Conservation (phyloP, 257 asterid species). For the Cynanchum wilfordii region DNA sequence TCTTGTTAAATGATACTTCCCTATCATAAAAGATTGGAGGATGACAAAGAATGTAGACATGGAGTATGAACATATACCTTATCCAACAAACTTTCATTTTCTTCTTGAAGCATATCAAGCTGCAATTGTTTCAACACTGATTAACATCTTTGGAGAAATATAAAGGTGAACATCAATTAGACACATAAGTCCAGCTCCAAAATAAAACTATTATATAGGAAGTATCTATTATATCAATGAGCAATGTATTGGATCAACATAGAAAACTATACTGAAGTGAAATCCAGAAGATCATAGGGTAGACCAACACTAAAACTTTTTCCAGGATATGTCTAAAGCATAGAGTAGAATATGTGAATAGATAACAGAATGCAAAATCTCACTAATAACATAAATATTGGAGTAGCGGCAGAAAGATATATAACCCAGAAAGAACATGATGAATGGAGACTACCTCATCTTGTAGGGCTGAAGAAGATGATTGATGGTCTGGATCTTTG, state of each 20-base stretch:
- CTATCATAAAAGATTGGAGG: background rate
- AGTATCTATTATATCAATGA: background rate
- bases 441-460: constrained; percentile 61
- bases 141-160: background rate
- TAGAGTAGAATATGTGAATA: background rate
- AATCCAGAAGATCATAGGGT: background rate
- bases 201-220: background rate
- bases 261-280: background rate
- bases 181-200: background rate
- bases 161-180: background rate
- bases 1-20: background rate
- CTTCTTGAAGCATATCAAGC: constrained; percentile 99
- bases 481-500: constrained; percentile 53
- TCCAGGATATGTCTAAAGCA: background rate
- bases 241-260: background rate
- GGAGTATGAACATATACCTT: constrained; percentile 42
- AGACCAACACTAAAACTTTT: background rate
- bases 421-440: background rate
- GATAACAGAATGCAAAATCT: background rate
- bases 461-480: constrained; percentile 74
- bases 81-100: constrained; percentile 77
- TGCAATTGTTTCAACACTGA: constrained; percentile 30
- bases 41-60: constrained; percentile 20
- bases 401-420: background rate
- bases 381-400: background rate